Conservation (phyloP, 2,329 filamentous ascomycete species). For the Didymosphaeria variabile region DNA sequence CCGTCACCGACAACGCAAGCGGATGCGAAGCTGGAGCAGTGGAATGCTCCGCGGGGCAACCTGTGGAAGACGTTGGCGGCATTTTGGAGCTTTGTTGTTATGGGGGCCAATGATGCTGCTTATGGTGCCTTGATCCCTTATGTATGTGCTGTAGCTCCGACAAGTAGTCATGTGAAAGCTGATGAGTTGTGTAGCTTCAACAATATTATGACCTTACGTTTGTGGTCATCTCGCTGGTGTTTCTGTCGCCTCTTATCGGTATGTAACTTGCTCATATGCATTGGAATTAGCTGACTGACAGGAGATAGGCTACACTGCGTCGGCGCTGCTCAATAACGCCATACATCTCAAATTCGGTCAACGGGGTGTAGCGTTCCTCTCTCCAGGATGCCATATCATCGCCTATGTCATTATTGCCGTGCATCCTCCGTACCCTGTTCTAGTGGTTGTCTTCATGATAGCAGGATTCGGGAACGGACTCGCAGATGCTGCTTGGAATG, state of each 20-base stretch:
- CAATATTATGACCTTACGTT: constrained; percentile 70
- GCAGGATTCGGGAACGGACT: constrained; percentile 77
- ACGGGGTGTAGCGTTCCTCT: constrained; percentile 74
- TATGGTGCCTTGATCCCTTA: constrained; percentile 66
- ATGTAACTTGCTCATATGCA: neutral
- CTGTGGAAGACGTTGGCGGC: constrained; percentile 66
- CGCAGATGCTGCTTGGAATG: constrained; percentile 68
- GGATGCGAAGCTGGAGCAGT: constrained; percentile 60
- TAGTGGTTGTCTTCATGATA: constrained; percentile 71
- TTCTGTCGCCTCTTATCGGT: constrained; percentile 68
- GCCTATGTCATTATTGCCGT: constrained; percentile 71
- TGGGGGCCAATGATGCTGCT: constrained; percentile 75
- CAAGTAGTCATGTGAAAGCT: constrained; percentile 1
- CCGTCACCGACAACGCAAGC: constrained; percentile 58
- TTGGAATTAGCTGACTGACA: neutral
- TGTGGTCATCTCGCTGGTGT: constrained; percentile 71
- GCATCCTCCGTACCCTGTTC: constrained; percentile 74
- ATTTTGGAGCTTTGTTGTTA: constrained; percentile 69
- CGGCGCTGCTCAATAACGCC: constrained; percentile 70
- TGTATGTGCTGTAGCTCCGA: constrained; percentile 31
- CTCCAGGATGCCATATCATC: constrained; percentile 68
- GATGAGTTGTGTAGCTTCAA: constrained; percentile 59
- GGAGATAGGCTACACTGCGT: constrained; percentile 65
- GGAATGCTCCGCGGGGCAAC: constrained; percentile 71
- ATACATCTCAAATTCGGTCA: constrained; percentile 74